These are phyloP conservation scores for Paraphaeosphaeria sporulosa DNA, from an alignment of 2,329 filamentous ascomycete genomes.

Conservation along the genomic window DNA sequence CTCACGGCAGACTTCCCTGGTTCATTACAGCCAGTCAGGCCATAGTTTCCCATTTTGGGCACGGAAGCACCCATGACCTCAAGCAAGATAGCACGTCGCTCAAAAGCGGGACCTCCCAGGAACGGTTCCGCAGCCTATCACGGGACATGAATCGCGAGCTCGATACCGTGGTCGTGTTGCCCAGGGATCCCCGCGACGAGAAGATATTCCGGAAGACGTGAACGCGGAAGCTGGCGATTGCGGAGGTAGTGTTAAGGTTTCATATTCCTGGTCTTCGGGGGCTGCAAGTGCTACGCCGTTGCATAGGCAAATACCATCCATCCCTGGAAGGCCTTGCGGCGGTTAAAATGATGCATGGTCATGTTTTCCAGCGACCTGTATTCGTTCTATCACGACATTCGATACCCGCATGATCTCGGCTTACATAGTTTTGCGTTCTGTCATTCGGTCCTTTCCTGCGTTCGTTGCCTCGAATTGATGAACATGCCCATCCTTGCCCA, in stretches of 20 bases:
- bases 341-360: neutral
- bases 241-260: slow-evolving; percentile 1
- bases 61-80: slow-evolving; percentile 14
- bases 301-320: neutral
- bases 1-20: slow-evolving; percentile 43
- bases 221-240: slow-evolving; percentile 5
- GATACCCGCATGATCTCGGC: neutral
- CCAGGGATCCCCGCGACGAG: slow-evolving; percentile 29
- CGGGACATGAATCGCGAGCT: slow-evolving; percentile 40
- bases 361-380: neutral
- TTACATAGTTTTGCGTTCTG: neutral
- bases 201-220: slow-evolving; percentile 36
- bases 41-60: slow-evolving; percentile 32
- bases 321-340: neutral
- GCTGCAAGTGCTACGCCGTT: neutral
- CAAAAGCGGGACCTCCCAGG: slow-evolving; percentile 34
- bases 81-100: slow-evolving; percentile 33
- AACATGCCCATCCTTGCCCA: neutral
- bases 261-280: slow-evolving; percentile 4
- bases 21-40: slow-evolving; percentile 39
- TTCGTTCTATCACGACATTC: neutral
- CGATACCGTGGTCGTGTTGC: slow-evolving; percentile 35
- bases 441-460: neutral
- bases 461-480: slow-evolving; percentile 6
- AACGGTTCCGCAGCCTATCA: slow-evolving; percentile 35